These are phyloP conservation scores for Saccharomyces paradoxus DNA, from an alignment of 805 yeast genomes.

Conservation along the genomic window DNA sequence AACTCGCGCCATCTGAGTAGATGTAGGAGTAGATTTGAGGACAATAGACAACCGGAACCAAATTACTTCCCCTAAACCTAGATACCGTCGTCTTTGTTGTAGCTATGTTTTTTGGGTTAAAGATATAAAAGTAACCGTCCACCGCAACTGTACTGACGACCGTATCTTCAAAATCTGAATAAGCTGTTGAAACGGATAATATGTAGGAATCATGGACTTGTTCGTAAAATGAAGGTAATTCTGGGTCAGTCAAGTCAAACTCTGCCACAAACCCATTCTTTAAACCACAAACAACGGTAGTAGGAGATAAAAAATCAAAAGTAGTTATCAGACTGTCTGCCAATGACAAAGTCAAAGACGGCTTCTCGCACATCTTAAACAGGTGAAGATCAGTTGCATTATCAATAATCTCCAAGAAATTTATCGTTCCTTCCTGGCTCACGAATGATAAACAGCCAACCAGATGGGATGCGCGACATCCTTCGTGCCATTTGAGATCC, in stretches of 20 bases:
- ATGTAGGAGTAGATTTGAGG: conserved; percentile 34
- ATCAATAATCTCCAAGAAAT: conserved; percentile 35
- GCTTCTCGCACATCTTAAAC: conserved; percentile 7
- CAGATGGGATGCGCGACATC: conserved; percentile 12
- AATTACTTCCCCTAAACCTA: conserved; percentile 29
- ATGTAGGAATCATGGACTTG: conserved; percentile 36
- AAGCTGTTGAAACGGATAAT: conserved; percentile 29
- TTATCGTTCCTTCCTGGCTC: conserved; percentile 51
- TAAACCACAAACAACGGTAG: conserved; percentile 47
- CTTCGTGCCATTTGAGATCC: conserved; percentile 31
- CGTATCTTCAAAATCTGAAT: conserved; percentile 29
- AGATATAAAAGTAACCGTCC: conserved; percentile 36
- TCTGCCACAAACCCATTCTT: conserved; percentile 54
- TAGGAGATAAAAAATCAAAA: conserved; percentile 39
- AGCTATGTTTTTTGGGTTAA: conserved; percentile 31
- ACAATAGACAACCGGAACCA: conserved; percentile 23
- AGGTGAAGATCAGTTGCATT: neutral
- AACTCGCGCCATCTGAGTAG: conserved; percentile 35
- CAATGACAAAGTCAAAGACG: conserved; percentile 24
- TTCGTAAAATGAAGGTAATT: conserved; percentile 32
- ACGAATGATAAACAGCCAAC: conserved; percentile 44
- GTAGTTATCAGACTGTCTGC: conserved; percentile 35
- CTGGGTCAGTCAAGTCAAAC: conserved; percentile 32
- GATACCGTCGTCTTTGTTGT: conserved; percentile 25
- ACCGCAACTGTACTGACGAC: conserved; percentile 32